Conservation (phyloP, 2,329 filamentous ascomycete species). For the Clarireedia sp. region DNA sequence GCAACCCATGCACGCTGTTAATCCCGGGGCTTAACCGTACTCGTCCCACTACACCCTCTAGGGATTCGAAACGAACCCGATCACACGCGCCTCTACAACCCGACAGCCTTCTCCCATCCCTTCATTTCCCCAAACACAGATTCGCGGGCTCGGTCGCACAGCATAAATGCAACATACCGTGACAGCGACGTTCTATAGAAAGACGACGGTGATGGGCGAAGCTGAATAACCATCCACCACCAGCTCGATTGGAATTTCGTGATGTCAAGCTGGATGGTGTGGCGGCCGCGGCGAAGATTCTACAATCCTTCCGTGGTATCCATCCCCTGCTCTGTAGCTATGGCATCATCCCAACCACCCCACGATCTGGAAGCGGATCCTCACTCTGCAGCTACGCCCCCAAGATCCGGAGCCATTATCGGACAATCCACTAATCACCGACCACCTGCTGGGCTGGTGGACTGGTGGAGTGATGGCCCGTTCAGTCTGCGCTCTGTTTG, state of each 20-base stretch:
- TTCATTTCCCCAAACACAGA: not conserved
- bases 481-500: not conserved
- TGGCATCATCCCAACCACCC: not conserved
- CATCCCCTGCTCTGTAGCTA: not conserved
- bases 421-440: not conserved
- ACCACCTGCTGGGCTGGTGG: not conserved
- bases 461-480: not conserved
- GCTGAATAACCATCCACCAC: not conserved
- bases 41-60: too few relatives aligned
- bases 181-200: not conserved
- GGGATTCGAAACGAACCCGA: too few relatives aligned
- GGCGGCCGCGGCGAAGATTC: constrained; percentile 1
- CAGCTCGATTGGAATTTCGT: not conserved
- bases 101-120: too few relatives aligned
- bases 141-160: not conserved
- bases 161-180: not conserved
- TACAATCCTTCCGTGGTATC: constrained; percentile 1
- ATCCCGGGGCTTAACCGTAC: too few relatives aligned
- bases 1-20: too few relatives aligned
- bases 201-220: not conserved
- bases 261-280: not conserved
- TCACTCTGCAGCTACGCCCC: not conserved
- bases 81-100: too few relatives aligned
- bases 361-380: not conserved
- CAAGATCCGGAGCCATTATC: not conserved